These are phyloP conservation scores for Annulohypoxylon moriforme DNA, from an alignment of 495 filamentous ascomycete species.

Conservation along the genomic window DNA sequence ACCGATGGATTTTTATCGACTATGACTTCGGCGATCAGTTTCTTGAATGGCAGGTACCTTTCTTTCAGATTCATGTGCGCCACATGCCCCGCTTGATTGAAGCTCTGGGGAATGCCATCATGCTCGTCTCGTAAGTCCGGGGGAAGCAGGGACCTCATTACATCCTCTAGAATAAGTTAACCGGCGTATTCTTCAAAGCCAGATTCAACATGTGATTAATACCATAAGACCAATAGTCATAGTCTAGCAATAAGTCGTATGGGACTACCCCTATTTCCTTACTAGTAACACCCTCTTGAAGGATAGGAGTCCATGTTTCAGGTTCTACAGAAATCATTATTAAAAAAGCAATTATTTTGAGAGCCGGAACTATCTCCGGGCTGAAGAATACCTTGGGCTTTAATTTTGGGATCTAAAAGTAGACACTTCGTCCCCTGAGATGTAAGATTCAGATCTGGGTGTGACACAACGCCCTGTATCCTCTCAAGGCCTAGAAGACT, in stretches of 20 bases:
- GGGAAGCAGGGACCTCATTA: constrained; percentile 82
- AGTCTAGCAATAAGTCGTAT: constrained; percentile 79
- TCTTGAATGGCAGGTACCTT: constrained; percentile 81
- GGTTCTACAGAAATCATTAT: constrained; percentile 64
- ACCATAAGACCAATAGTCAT: constrained; percentile 89
- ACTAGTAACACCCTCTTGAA: constrained; percentile 74
- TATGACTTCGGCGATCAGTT: constrained; percentile 83
- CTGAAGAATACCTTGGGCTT: constrained; percentile 67
- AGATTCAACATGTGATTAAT: constrained; percentile 47
- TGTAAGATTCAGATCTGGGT: constrained; percentile 66
- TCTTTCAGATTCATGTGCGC: constrained; percentile 92
- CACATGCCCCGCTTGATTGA: constrained; percentile 88
- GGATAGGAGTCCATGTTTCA: constrained; percentile 75
- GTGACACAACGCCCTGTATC: constrained; percentile 65
- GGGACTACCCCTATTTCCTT: constrained; percentile 75
- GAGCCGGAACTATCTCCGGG: neutral
- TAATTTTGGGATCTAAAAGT: constrained; percentile 76
- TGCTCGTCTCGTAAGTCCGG: constrained; percentile 65
- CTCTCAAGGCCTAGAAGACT: constrained; percentile 68
- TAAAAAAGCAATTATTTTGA: constrained; percentile 26
- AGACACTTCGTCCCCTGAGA: constrained; percentile 73
- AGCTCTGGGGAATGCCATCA: constrained; percentile 85
- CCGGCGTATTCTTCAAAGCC: constrained; percentile 8
- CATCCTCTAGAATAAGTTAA: constrained; percentile 69
- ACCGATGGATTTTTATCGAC: constrained; percentile 85